Base-by-base conservation (phyloP, 2,329 filamentous ascomycete genomes). In the Botrytis elliptica region DNA sequence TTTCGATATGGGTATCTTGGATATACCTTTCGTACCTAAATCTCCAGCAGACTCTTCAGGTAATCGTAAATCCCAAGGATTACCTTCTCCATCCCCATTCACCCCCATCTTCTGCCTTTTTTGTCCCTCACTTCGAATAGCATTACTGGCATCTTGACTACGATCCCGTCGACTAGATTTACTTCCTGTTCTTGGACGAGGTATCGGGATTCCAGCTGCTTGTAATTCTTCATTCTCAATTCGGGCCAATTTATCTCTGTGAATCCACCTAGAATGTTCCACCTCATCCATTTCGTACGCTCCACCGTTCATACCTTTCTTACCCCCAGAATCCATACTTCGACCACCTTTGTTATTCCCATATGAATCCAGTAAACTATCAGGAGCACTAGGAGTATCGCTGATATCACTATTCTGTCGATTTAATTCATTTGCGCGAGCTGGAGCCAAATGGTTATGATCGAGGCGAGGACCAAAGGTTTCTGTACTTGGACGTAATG, bases 1-100 rank as follows among this genome's bases (percentile, higher is more conserved):
- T 79, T 93, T 95, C 44, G 94, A 90, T 55, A 98, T 87, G 1
- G 96, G 96, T 80, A 99, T 98, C 71, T 93, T 90, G 63, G 95
- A 97, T 84, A 84, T 88, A 84, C 85, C 88, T 83, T 87, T 92
- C 79, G 81, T 76, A 81, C 84, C 84, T 80, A 88, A 83, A 81
- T 88, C 86, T 78, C 89, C 85, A 63, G 91, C 90, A 75, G 93
- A 92, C 80, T 97, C 94, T 77, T 95, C 93, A 2, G 93, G 92
- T 33, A 89, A 88, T 73, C 93, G 88, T 72, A 95, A 85, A 81
- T 97, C 93, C 89, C 92, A 95, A 67, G 84, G 83, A 29, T 87
- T 84, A 64, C 86, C 74, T 52, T 85, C 83, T 63, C 84, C 82
- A 67, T 82, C 79, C 29, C 85, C 82, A 77, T 85, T 36, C 82